Base-by-base conservation (phyloP, 352 stramenopile genomes). In the Phytopythium chamaehyphon region DNA sequence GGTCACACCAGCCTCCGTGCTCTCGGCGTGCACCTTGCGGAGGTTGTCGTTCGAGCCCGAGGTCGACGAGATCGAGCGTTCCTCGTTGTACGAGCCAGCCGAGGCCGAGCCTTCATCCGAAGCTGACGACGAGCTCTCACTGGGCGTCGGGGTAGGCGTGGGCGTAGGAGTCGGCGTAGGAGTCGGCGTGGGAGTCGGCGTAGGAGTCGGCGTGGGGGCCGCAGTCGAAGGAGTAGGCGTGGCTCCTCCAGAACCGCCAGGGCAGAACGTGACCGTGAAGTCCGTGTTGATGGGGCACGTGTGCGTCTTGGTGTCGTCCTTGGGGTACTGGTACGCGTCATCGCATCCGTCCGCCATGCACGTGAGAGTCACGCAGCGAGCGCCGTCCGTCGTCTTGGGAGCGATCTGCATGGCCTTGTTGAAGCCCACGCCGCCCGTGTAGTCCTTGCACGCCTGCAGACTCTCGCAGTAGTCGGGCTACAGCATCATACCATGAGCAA, bases 301-400 rank as follows among this genome's bases (percentile, higher is more conserved):
- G 61, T 86, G 76, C 23, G 80, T 90, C 73, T 90, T 90, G 18
- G 39, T 69, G 65, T 88, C 75, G 51, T 91, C 73, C 60, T 79
- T 83, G 19, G 81, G 81, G 50, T 59, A 87, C 33, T 74, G 65
- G 60, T 91, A 89, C 14, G 47, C 81, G 55, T 91, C 77, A 2
- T 16, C 12, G 40, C 81, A 91, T 14, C 61, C 71, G 22, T 86
- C 73, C 0, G 22, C 15, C 62, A 80, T 61, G 51, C 81, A 89
- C 18, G 64, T 80, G 16, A 85, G 65, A n/a, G 64, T 68, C 7
- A 62, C 40, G 40, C 76, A 91, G 19, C 71, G 69, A 6, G 10
- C 39, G n/a, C 70, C 70, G 36, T 70, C 59, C 19, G 49, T 45
- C 1, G 59, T 59, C 44, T 56, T 64, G 0, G 77, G 74, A 0